Base-by-base conservation (phyloP, 2,329 filamentous ascomycete genomes). In the Ascochyta koolunga region DNA sequence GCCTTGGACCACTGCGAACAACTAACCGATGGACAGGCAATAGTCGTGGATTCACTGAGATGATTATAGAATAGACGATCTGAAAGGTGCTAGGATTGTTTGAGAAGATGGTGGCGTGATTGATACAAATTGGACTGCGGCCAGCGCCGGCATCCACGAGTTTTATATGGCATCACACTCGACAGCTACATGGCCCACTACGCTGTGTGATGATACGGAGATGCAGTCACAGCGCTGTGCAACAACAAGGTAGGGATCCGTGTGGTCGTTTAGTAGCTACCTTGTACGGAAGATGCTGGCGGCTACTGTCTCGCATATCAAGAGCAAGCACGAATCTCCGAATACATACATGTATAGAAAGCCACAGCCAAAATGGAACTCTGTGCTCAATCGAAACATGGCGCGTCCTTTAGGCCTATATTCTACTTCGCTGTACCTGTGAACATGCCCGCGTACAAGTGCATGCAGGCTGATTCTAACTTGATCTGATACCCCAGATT, bases 401-500 rank as follows among this genome's bases (percentile, higher is more conserved):
- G 22, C 33, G 2, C 32, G 18, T 36, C n/a, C 21, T 16, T 32
- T 4, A 29, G 9, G 4, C 9, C 5, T 25, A 1, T 8, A 3
- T 33, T 25, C 10, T 21, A 15, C 32, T 3, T 16, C 15, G 25
- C 31, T 18, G 19, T 37, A n/a, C 25, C n/a, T 29, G 18, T 44
- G 15, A 25, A 25, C 35, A 32, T 25, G 37, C 15, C 5, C 27
- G 4, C 19, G 36, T 25, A 40, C 13, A 33, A n/a, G 3, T 21
- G 19, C 21, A 2, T 16, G 15, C 7, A 33, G 24, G 36, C n/a
- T 31, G 11, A 19, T 21, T 15, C 13, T 15, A 22, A 15, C 29
- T 45, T 32, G 43, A 24, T 39, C 44, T 37, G 40, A 45, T 53
- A 56, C 41, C 47, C 42, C 50, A 44, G 57, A 44, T 43, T 60